Conservation (phyloP, 495 filamentous ascomycete genomes). For the Hypoxylon fragiforme region DNA sequence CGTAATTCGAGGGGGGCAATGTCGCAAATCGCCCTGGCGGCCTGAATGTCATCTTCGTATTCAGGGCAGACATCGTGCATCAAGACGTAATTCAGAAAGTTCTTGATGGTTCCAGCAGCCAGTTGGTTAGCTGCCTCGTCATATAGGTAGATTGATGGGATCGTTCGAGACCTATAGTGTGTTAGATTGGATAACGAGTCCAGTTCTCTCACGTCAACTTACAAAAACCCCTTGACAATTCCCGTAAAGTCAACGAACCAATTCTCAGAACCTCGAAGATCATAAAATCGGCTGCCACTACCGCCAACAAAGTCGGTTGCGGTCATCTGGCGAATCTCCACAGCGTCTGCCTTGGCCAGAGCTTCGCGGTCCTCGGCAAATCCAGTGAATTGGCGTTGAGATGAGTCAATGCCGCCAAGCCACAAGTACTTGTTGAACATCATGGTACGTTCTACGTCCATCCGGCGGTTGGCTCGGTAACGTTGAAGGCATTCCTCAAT, state of each 20-base stretch:
- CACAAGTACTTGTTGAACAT: slow-evolving; percentile 79
- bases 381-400: slow-evolving; percentile 67
- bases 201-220: slow-evolving; percentile 29
- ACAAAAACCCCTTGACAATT: slow-evolving; percentile 81
- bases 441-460: slow-evolving; percentile 61
- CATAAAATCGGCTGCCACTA: slow-evolving; percentile 46
- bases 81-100: slow-evolving; percentile 87
- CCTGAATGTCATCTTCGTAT: slow-evolving; percentile 64
- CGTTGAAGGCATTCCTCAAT: slow-evolving; percentile 86
- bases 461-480: slow-evolving; percentile 72
- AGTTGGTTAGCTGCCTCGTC: slow-evolving; percentile 29
- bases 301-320: slow-evolving; percentile 62
- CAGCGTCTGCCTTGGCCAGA: slow-evolving; percentile 55
- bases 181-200: slow-evolving; percentile 18
- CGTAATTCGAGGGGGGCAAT: slow-evolving; percentile 68
- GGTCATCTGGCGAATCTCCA: slow-evolving; percentile 63
- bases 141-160: slow-evolving; percentile 32
- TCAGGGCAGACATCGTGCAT: slow-evolving; percentile 86
- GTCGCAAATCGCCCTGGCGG: slow-evolving; percentile 69
- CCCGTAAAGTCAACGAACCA: slow-evolving; percentile 81
- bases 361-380: slow-evolving; percentile 57
- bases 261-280: slow-evolving; percentile 47
- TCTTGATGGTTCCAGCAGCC: slow-evolving; percentile 62
- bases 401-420: slow-evolving; percentile 78
- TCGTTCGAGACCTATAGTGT: slow-evolving; percentile 45